Conservation (phyloP, 208 protist species). For the Crithidia mellificae region DNA sequence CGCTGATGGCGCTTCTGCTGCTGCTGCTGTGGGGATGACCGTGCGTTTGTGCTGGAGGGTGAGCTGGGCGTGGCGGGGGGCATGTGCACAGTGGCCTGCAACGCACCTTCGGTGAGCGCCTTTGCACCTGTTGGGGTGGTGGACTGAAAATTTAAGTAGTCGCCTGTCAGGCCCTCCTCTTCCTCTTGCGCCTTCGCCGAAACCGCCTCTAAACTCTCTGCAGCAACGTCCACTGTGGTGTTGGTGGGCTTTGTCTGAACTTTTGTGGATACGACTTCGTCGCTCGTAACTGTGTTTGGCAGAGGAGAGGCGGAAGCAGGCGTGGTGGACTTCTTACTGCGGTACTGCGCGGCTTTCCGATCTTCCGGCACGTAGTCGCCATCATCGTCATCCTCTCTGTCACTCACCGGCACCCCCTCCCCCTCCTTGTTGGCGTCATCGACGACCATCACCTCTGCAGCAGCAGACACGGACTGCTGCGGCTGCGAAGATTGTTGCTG, state of each 20-base stretch:
- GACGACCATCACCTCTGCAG: background rate
- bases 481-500: too few species aligned
- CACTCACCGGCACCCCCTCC: background rate
- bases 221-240: too few species aligned
- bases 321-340: background rate
- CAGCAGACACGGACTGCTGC: too few species aligned
- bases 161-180: conserved; percentile 49
- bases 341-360: conserved; percentile 28
- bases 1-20: background rate
- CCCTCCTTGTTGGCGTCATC: background rate
- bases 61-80: background rate
- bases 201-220: too few species aligned
- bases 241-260: too few species aligned
- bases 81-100: conserved; percentile 48
- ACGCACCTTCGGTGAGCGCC: conserved; percentile 22
- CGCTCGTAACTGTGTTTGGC: background rate
- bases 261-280: too few species aligned
- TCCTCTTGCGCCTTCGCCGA: background rate
- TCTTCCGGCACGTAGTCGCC: conserved; percentile 51
- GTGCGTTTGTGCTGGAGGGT: background rate
- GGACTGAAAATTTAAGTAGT: conserved; percentile 54
- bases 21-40: conserved; percentile 25
- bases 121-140: conserved; percentile 6
- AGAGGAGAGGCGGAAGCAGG: background rate
- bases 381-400: conserved; percentile 32